Conservation (phyloP, 768 basidiomycete species). For the Epithele typhae region DNA sequence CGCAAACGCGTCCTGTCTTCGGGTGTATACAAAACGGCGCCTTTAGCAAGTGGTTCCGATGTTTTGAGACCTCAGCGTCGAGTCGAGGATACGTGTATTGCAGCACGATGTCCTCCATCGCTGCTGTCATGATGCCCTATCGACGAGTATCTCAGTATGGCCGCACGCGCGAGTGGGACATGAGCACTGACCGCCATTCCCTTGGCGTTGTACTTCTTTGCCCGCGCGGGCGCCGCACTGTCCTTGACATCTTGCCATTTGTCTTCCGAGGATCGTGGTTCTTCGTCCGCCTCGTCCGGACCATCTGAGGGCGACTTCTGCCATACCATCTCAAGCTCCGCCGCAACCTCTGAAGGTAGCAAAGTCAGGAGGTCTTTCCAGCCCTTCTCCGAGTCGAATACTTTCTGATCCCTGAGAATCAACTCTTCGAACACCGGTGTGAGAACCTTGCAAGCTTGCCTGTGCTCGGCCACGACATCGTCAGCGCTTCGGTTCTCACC, state of each 20-base stretch:
- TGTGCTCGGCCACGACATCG: no score
- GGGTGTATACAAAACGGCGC: constrained; percentile 97
- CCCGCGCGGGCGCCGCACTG: not conserved
- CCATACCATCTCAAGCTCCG: constrained; percentile 42
- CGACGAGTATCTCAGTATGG: not conserved
- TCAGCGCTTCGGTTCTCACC: no score
- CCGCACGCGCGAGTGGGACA: no score
- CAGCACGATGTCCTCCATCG: constrained; percentile 84
- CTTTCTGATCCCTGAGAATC: constrained; percentile 80
- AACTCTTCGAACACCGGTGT: constrained; percentile 54
- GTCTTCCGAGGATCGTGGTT: constrained; percentile 53
- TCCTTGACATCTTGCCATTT: constrained; percentile 72
- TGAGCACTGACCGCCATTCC: no score
- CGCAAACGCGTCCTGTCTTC: constrained; percentile 91
- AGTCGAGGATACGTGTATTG: constrained; percentile 96
- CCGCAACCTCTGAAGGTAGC: constrained; percentile 58
- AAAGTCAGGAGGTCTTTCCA: constrained; percentile 72
- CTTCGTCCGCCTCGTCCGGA: no score
- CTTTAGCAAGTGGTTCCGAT: constrained; percentile 96
- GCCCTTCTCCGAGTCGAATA: constrained; percentile 65
- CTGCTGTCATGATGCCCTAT: constrained; percentile 35
- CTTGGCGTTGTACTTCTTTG: no score
- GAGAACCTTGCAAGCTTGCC: constrained; percentile 9
- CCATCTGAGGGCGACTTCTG: no score
- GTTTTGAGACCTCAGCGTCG: constrained; percentile 96